A percentile compares a stretch with the other conserved stretches of the same genome.
Evolutionary conservation across 768 basidiomycete species (phyloP).

Genomic region (Amanita inopinata): DNA sequence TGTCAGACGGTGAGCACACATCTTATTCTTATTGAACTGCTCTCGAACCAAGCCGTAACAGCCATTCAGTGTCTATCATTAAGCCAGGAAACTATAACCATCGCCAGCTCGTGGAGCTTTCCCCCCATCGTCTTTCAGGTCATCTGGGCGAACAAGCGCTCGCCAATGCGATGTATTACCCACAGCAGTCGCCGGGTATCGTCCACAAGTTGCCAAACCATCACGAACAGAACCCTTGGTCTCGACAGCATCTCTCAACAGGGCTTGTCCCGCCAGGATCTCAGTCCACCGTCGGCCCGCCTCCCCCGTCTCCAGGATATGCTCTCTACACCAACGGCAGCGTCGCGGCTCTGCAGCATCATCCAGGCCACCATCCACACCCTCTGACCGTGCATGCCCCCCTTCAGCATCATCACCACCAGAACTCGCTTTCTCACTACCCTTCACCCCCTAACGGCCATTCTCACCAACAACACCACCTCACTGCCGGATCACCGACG

Average conservation of each 20-base stretch:
- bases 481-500: conserved; percentile 52
- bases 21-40: too few species aligned
- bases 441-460: conserved; percentile 72
- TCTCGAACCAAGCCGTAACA: too few species aligned
- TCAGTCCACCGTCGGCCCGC: conserved; percentile 49
- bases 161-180: conserved; percentile 67
- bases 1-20: not conserved
- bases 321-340: conserved; percentile 66
- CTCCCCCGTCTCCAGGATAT: conserved; percentile 66
- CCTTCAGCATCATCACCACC: conserved; percentile 56
- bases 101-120: not conserved
- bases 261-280: conserved; percentile 35
- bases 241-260: conserved; percentile 46
- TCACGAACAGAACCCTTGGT: conserved; percentile 71
- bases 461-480: conserved; percentile 44
- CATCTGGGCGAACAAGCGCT: not conserved
- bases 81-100: too few species aligned
- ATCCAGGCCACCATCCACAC: conserved; percentile 46
- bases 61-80: too few species aligned
- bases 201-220: conserved; percentile 66
- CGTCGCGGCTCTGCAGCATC: conserved; percentile 54
- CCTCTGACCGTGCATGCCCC: conserved; percentile 35
- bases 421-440: conserved; percentile 71
- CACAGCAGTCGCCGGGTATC: conserved; percentile 77
- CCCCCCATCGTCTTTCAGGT: not conserved